Base-by-base conservation (phyloP, 371 early-diverging fungal species). In the Aphelidium insulamus region DNA sequence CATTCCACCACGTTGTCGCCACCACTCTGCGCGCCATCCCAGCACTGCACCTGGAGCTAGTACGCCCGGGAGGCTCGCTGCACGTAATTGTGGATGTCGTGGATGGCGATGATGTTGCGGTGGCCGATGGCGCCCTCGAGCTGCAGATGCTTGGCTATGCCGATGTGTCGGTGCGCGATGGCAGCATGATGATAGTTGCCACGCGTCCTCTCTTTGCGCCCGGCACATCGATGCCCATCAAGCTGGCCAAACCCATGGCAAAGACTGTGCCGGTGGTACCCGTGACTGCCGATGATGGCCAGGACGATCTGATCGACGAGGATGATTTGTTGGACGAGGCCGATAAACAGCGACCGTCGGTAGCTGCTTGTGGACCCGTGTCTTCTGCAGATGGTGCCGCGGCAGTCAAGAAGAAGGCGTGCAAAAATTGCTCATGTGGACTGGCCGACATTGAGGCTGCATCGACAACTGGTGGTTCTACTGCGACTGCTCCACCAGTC, bases 341-440 rank as follows among this genome's bases (percentile, higher is more conserved):
- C 3, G 92, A 91, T 52, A 51, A 69, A 33, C 50, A 65, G 16
- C 74, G 76, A 40, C 90, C 90, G 14, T 52, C 49, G 24, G 61
- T 57, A 28, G 72, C 55, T 66, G 26, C 56, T 80, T n/a, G 47
- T 57, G 10, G 54, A 66, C 28, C 32, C n/a, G n/a, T 14, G 15
- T 25, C 25, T 35, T 26, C 25, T 35, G 20, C 37, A n/a, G 77
- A 76, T 5, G 72, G 65, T 36, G 70, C 66, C 35, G 65, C 64
- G 35, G 69, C 57, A 33, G 61, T 72, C 21, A 80, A 77, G 50
- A 62, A 70, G 44, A 88, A 86, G 52, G 86, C 92, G 23, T 95
- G 95, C 63, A 91, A 91, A 62, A 78, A 88, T 57, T 95, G 95
- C 51, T 68, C 77, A 8, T 95, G 95, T 48, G 94, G 95, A 5